Evolutionary conservation across 2,329 filamentous ascomycete genomes (phyloP).

Genomic region (Ophiocordyceps robertsii): DNA sequence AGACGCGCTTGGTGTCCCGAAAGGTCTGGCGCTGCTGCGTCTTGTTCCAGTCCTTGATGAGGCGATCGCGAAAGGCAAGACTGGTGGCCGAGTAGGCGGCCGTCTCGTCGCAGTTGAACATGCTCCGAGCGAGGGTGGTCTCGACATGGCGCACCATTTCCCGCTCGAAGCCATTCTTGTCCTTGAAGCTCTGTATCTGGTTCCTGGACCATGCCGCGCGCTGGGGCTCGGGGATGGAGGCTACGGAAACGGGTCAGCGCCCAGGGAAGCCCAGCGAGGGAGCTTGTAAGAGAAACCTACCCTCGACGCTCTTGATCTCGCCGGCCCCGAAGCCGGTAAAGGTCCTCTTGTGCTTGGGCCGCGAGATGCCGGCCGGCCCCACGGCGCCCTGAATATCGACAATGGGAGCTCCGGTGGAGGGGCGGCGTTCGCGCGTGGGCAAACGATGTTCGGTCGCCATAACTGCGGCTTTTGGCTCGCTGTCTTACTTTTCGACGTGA

Average conservation of each 20-base stretch:
- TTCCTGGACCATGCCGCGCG: conserved; percentile 63
- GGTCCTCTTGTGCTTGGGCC: conserved; percentile 96
- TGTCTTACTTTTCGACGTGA: background rate
- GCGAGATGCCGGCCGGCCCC: conserved; percentile 68
- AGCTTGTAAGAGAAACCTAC: conserved; percentile 27
- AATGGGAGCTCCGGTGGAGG: conserved; percentile 70
- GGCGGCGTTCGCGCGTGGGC: conserved; percentile 59
- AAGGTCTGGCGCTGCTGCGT: conserved; percentile 95
- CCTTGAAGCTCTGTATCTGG: conserved; percentile 54
- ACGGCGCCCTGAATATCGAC: conserved; percentile 77
- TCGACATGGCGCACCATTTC: conserved; percentile 92
- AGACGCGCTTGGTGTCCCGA: conserved; percentile 81
- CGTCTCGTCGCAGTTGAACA: conserved; percentile 96
- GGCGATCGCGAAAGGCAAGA: conserved; percentile 80
- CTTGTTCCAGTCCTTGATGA: conserved; percentile 94
- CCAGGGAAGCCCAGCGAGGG: too few relatives aligned
- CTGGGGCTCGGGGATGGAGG: conserved; percentile 76
- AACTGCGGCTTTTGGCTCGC: background rate
- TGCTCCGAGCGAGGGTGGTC: conserved; percentile 84
- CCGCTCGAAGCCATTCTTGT: conserved; percentile 71
- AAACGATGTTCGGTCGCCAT: conserved; percentile 13
- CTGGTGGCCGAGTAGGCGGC: conserved; percentile 87
- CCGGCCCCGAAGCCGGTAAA: conserved; percentile 81
- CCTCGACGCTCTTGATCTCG: conserved; percentile 91
- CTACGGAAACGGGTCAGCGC: conserved; percentile 18